phyloP scores from a whole-genome alignment of 441 rosid genomes.

The Pelargonium myrrhifolium region DNA sequence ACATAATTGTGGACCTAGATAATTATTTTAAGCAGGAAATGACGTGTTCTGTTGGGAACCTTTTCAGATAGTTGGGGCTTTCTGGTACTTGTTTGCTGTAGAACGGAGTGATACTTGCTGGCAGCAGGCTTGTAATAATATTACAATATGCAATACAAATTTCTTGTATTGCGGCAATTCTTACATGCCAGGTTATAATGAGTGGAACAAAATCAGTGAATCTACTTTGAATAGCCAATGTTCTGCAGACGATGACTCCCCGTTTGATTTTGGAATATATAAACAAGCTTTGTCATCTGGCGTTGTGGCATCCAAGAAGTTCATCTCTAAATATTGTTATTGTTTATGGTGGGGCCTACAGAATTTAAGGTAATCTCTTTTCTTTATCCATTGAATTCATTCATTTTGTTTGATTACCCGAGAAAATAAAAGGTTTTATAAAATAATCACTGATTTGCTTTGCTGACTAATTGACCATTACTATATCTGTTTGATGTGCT shows the following conservation, averaged over 20 bases:
- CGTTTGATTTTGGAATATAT: slow-evolving; percentile 79
- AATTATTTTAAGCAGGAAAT: background rate
- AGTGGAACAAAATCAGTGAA: slow-evolving; percentile 35
- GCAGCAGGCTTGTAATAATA: slow-evolving; percentile 38
- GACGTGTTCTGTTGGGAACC: slow-evolving; percentile 16
- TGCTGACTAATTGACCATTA: too few relatives aligned
- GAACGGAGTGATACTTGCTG: slow-evolving; percentile 84
- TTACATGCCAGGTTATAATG: slow-evolving; percentile 32
- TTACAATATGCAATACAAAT: slow-evolving; percentile 28
- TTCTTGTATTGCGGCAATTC: slow-evolving; percentile 77
- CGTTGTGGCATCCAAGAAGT: slow-evolving; percentile 60
- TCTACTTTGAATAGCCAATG: slow-evolving; percentile 36
- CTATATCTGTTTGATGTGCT: too few relatives aligned
- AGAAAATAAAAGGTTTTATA: too few relatives aligned
- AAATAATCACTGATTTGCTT: too few relatives aligned
- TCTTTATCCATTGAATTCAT: background rate
- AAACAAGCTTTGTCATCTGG: slow-evolving; percentile 56
- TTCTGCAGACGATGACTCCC: slow-evolving; percentile 27
- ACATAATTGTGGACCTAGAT: background rate
- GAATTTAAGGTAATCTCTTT: slow-evolving; percentile 64
- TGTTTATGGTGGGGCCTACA: slow-evolving; percentile 99
- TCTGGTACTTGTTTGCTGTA: slow-evolving; percentile 86
- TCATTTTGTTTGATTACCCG: too few relatives aligned
- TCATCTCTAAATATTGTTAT: slow-evolving; percentile 68
- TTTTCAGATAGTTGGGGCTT: slow-evolving; percentile 83